A percentile compares a stretch with the other conserved stretches of the same genome.
These are phyloP conservation scores for Colletotrichum abscissum DNA, from an alignment of 2,329 filamentous ascomycete species.

Conservation along the genomic window DNA sequence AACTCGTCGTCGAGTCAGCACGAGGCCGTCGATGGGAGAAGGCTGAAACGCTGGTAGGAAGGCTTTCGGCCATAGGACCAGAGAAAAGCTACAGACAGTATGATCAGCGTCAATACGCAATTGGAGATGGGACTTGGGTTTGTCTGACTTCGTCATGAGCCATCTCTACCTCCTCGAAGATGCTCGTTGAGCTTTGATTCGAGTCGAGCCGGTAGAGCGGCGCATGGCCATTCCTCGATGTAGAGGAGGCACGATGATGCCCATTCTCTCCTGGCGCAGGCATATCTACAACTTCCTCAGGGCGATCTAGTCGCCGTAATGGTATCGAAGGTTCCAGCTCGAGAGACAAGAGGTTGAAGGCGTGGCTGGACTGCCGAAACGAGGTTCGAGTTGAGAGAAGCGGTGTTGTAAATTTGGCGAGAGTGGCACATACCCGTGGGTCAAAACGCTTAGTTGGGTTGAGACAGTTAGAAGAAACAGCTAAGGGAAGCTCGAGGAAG, in stretches of 20 bases:
- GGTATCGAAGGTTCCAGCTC: background rate
- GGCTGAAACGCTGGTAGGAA: constrained; percentile 93
- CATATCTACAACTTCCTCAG: constrained; percentile 9
- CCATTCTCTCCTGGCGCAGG: constrained; percentile 7
- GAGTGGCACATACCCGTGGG: background rate
- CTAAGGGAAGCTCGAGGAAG: background rate
- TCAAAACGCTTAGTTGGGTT: background rate
- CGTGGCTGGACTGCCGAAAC: background rate
- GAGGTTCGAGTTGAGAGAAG: background rate
- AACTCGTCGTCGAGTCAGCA: constrained; percentile 87
- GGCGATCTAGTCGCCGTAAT: background rate
- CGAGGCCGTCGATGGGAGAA: constrained; percentile 87
- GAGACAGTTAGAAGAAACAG: too few relatives aligned
- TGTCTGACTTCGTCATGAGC: constrained; percentile 85
- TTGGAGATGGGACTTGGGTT: background rate
- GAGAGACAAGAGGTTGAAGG: background rate
- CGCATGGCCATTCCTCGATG: constrained; percentile 31
- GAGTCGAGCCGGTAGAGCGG: constrained; percentile 73
- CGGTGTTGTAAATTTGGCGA: background rate
- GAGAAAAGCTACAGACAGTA: constrained; percentile 74
- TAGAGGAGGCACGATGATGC: constrained; percentile 21
- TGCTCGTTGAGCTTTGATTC: constrained; percentile 80
- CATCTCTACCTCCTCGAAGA: constrained; percentile 98
- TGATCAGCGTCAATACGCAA: background rate
- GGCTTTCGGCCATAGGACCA: constrained; percentile 92